Conservation (phyloP, 179 eudicot species). For the Nepenthes alata region DNA sequence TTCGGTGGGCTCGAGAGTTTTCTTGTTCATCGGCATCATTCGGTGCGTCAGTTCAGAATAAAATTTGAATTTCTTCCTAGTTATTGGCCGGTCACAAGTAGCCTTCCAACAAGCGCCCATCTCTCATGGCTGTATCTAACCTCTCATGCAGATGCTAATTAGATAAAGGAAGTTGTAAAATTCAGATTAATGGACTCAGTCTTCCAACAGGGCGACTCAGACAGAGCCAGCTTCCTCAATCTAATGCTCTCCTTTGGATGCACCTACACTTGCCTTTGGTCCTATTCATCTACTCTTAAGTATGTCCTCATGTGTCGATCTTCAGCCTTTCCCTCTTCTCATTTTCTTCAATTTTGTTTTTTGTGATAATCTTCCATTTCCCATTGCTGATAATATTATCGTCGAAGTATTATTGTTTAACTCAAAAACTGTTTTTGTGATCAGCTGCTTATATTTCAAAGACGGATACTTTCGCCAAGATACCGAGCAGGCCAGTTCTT, state of each 20-base stretch:
- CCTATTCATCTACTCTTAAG: conserved; percentile 28
- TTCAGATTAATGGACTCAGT: conserved; percentile 28
- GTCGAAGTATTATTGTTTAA: no score
- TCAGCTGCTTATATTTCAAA: conserved; percentile 35
- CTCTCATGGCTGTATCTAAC: no score
- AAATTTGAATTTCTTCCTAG: no score
- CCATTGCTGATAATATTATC: no score
- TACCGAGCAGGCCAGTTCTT: background rate
- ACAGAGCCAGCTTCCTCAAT: conserved; percentile 18
- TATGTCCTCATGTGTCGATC: conserved; percentile 2
- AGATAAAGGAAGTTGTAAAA: no score
- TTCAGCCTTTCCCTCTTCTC: background rate
- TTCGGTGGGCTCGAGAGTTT: no score
- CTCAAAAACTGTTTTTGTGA: no score
- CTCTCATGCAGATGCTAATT: no score
- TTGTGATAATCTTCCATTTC: background rate
- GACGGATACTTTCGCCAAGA: conserved; percentile 33
- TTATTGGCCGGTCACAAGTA: no score
- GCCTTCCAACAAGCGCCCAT: no score
- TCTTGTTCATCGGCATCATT: no score
- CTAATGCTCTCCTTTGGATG: conserved; percentile 21
- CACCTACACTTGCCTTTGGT: conserved; percentile 40
- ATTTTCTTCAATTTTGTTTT: background rate
- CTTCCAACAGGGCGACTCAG: conserved; percentile 20
- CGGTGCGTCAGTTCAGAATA: no score